phyloP scores from a whole-genome alignment of 2,329 filamentous ascomycete species.

The Penicillium fuscoglaucum region DNA sequence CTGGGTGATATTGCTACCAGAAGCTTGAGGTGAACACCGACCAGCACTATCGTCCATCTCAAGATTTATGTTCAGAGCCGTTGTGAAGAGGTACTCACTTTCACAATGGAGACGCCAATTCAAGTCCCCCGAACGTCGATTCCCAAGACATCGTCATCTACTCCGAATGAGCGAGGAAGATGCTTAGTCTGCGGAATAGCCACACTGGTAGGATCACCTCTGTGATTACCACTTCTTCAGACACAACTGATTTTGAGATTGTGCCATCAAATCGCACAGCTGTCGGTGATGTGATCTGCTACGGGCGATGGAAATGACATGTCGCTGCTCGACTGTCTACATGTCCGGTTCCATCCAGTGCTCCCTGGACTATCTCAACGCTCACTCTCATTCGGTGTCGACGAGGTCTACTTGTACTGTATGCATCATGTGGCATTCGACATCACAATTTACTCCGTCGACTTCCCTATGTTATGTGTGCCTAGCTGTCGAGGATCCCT shows the following conservation, averaged over 20 bases:
- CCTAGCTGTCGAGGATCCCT: too few species aligned
- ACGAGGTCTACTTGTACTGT: too few species aligned
- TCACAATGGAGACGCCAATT: not conserved
- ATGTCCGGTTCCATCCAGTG: not conserved
- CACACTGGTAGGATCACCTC: not conserved
- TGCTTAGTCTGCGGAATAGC: not conserved
- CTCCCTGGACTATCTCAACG: too few species aligned
- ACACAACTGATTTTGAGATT: not conserved
- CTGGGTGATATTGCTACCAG: not conserved
- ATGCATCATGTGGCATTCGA: not conserved
- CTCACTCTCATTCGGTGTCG: too few species aligned
- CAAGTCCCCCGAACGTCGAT: not conserved
- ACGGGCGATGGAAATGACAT: not conserved
- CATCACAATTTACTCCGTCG: not conserved
- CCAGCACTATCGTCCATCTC: not conserved
- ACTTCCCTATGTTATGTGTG: not conserved
- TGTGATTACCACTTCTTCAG: not conserved
- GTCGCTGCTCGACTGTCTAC: not conserved
- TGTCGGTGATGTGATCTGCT: not conserved
- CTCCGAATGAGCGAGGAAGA: not conserved
- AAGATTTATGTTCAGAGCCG: not conserved
- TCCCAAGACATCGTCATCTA: not conserved
- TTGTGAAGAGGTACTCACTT: not conserved
- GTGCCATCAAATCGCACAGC: not conserved
- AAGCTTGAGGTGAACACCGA: not conserved